Conservation (phyloP, 129 eudicot species). For the Pseudognaphalium luteoalbum region DNA sequence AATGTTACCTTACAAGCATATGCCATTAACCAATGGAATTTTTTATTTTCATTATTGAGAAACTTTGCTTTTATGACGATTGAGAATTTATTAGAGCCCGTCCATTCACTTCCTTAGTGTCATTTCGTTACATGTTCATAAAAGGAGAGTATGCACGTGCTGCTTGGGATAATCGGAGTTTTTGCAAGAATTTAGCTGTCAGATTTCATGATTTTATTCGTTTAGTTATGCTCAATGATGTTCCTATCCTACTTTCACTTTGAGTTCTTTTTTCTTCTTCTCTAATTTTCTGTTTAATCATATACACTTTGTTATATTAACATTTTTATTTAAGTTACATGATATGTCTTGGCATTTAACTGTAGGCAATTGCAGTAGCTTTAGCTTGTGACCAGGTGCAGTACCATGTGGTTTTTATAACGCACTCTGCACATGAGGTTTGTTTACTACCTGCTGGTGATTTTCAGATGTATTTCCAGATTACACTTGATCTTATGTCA, state of each 20-base stretch:
- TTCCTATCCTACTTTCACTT: conserved; percentile 1
- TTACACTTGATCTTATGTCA: conserved; percentile 4
- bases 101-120: not conserved
- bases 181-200: not conserved
- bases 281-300: not conserved
- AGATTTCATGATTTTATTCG: not conserved
- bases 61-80: not conserved
- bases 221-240: not conserved
- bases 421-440: conserved; percentile 94
- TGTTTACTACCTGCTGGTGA: conserved; percentile 17
- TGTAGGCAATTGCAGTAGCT: conserved; percentile 80
- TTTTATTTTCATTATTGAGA: too few relatives aligned
- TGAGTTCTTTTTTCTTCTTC: not conserved
- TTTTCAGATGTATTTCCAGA: not conserved
- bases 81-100: not conserved
- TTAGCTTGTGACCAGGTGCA: conserved; percentile 75
- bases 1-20: not conserved
- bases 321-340: conserved; percentile 1
- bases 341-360: conserved; percentile 1
- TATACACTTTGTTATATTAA: not conserved
- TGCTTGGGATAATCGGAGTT: not conserved
- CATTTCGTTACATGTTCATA: not conserved
- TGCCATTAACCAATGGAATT: not conserved
- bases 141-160: not conserved
- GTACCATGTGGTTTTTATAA: conserved; percentile 61